These are phyloP conservation scores for Nitzschia inconspicua DNA, from an alignment of 108 stramenopile species.

Conservation along the genomic window DNA sequence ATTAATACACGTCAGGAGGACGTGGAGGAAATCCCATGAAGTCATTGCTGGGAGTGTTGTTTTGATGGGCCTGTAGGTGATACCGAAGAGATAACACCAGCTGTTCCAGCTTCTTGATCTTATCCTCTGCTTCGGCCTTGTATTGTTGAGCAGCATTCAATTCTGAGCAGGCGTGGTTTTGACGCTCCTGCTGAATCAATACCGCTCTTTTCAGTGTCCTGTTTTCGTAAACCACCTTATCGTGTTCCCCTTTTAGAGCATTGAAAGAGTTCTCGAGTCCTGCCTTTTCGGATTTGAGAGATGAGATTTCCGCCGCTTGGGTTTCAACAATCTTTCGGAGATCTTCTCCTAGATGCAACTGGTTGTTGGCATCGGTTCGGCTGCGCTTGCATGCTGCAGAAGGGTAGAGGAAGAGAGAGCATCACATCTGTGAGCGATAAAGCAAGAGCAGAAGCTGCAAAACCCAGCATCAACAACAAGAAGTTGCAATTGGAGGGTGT, in stretches of 20 bases:
- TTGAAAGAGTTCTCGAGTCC: slow-evolving; percentile 29
- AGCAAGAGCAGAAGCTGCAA: neutral
- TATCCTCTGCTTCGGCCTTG: slow-evolving; percentile 67
- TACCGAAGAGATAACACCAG: slow-evolving; percentile 72
- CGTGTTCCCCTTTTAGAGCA: slow-evolving; percentile 46
- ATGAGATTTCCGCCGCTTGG: slow-evolving; percentile 61
- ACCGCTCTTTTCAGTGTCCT: slow-evolving; percentile 73
- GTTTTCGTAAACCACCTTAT: slow-evolving; percentile 67
- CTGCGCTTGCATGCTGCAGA: too few species aligned
- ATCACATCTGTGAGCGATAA: too few species aligned
- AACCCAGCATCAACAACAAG: neutral
- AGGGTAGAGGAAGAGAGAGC: slow-evolving; percentile 17
- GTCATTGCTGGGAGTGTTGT: slow-evolving; percentile 52
- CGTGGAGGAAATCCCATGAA: slow-evolving; percentile 61
- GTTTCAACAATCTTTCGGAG: slow-evolving; percentile 50
- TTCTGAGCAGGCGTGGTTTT: slow-evolving; percentile 58
- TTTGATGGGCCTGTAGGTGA: slow-evolving; percentile 65
- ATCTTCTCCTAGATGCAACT: slow-evolving; percentile 17
- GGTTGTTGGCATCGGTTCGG: slow-evolving; percentile 5
- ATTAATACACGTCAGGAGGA: slow-evolving; percentile 77
- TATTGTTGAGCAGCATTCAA: slow-evolving; percentile 59
- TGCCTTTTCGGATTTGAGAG: slow-evolving; percentile 60
- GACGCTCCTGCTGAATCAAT: slow-evolving; percentile 80
- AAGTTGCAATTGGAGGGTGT: neutral
- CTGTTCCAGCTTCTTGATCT: slow-evolving; percentile 75